A percentile compares a stretch with the other conserved stretches of the same genome.
phyloP scores from a whole-genome alignment of 495 filamentous ascomycete genomes.

The Penicillium antarcticum region DNA sequence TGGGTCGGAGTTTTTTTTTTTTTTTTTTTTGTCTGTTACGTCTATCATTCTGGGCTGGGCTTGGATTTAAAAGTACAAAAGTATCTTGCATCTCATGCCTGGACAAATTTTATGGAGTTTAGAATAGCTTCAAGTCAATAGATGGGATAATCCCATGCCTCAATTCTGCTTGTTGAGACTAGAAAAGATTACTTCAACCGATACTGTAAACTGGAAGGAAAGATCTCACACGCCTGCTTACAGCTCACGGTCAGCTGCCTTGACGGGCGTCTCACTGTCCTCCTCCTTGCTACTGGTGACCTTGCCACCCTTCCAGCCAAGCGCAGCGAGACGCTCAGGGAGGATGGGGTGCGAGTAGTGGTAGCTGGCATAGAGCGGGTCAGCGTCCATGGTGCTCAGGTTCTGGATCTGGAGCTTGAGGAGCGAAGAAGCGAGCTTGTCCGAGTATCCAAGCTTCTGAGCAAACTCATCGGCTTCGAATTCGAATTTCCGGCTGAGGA shows the following conservation, averaged over 20 bases:
- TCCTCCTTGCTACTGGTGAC: slow-evolving; percentile 46
- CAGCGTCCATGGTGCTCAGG: slow-evolving; percentile 96
- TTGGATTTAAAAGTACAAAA: slow-evolving; percentile 8
- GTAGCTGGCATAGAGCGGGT: slow-evolving; percentile 96
- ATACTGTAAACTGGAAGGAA: neutral
- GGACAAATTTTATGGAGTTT: slow-evolving; percentile 13
- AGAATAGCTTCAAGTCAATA: slow-evolving; percentile 7
- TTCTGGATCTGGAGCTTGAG: slow-evolving; percentile 99
- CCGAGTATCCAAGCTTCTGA: slow-evolving; percentile 76
- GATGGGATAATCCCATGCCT: slow-evolving; percentile 3
- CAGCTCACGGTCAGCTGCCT: slow-evolving; percentile 58
- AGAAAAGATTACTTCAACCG: neutral
- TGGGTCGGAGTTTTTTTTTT: slow-evolving; percentile 26
- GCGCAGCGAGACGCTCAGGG: slow-evolving; percentile 83
- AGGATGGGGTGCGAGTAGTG: slow-evolving; percentile 97
- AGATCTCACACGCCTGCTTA: slow-evolving; percentile 19
- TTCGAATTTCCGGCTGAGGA: slow-evolving; percentile 88
- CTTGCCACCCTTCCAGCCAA: slow-evolving; percentile 74
- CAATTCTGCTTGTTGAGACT: slow-evolving; percentile 1
- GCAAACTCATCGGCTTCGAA: slow-evolving; percentile 95
- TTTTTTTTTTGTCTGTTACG: slow-evolving; percentile 5
- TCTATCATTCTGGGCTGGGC: slow-evolving; percentile 6
- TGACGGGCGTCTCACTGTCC: slow-evolving; percentile 51
- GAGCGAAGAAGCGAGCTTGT: slow-evolving; percentile 77
- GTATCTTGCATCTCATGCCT: slow-evolving; percentile 18